Base-by-base conservation (phyloP, 768 basidiomycete genomes). In the Suillus subluteus region DNA sequence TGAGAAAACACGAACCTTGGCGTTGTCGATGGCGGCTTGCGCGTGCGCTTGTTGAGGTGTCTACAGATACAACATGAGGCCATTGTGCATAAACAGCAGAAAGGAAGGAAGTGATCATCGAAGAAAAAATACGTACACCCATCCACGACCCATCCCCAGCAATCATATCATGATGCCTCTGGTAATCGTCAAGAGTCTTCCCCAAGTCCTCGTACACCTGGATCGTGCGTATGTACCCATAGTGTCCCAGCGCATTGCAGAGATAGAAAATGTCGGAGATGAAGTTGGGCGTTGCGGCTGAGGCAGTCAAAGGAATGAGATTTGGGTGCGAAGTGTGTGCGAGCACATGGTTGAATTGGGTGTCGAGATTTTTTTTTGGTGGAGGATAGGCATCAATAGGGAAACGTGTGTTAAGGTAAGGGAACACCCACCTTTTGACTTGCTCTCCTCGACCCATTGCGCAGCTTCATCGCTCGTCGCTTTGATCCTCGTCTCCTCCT, bases 181-280 rank as follows among this genome's bases (percentile, higher is more conserved):
- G 87, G 54, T 93, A 82, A 23, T 96, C 92, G 16, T 92, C 91
- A 4, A 88, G 66, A 68, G 95, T 88, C 71, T 92, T 92, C 43
- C 82, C 83, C 32, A 94, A 82, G 62, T 92, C 90, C 15, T 88
- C 89, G 69, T 88, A 90, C 5, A 85, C 88, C 48, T 88, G 88
- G 55, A 96, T 90, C 1, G 95, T 94, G 75, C 87, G 90, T 70
- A 92, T 84, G 67, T 92, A 87, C 4, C 96, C 97, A 65, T 95
- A 91, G 78, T 99, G 97, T 64, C 92, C 90, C 82, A 91, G 91
- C 0, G 95, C 91, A 58, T 93, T 85, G 9, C 91, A 84, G 54
- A 98, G 84, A 81, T 93, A 98, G 82, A 98, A 99, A 23, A 98
- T 88, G 54, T 98, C 91, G 7, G 97, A 95, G 68, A 98, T 95